These are phyloP conservation scores for Geotrichum macrosporum DNA, from an alignment of 1,139 yeast species.

Conservation along the genomic window DNA sequence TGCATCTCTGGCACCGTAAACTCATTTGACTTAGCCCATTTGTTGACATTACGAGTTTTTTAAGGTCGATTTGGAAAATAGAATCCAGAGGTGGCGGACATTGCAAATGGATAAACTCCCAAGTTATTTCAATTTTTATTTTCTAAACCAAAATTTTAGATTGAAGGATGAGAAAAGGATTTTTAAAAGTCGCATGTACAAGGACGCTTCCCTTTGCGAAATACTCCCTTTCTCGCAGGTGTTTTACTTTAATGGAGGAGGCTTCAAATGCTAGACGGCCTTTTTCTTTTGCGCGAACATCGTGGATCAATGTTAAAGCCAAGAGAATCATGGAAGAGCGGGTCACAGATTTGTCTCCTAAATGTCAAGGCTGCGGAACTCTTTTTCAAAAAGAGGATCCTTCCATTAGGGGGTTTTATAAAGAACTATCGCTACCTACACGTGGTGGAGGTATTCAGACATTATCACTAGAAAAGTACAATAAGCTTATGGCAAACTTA, in stretches of 20 bases:
- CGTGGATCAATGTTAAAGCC: slow-evolving; percentile 4
- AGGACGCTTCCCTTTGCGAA: no score
- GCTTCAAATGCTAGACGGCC: no score
- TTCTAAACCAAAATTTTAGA: neutral
- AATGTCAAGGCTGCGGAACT: slow-evolving; percentile 50
- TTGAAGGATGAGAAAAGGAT: slow-evolving; percentile 1
- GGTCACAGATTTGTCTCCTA: slow-evolving; percentile 20
- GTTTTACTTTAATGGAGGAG: no score
- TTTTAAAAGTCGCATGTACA: neutral
- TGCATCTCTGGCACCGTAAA: slow-evolving; percentile 54
- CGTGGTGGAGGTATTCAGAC: slow-evolving; percentile 11
- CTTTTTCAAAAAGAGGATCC: slow-evolving; percentile 44
- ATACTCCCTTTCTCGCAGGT: no score
- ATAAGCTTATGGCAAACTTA: slow-evolving; percentile 16
- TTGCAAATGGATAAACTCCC: slow-evolving; percentile 2
- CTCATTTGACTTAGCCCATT: slow-evolving; percentile 13
- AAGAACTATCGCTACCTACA: slow-evolving; percentile 14
- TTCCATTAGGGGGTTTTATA: slow-evolving; percentile 43
- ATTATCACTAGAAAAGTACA: slow-evolving; percentile 19
- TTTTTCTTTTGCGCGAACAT: no score
- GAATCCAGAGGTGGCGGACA: slow-evolving; percentile 7
- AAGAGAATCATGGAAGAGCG: slow-evolving; percentile 4
- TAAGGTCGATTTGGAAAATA: neutral
- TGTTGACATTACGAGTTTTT: neutral
- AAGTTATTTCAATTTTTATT: neutral